These are phyloP conservation scores for Podochytrium sp. DNA, from an alignment of 192 early-diverging fungal genomes.

Conservation along the genomic window DNA sequence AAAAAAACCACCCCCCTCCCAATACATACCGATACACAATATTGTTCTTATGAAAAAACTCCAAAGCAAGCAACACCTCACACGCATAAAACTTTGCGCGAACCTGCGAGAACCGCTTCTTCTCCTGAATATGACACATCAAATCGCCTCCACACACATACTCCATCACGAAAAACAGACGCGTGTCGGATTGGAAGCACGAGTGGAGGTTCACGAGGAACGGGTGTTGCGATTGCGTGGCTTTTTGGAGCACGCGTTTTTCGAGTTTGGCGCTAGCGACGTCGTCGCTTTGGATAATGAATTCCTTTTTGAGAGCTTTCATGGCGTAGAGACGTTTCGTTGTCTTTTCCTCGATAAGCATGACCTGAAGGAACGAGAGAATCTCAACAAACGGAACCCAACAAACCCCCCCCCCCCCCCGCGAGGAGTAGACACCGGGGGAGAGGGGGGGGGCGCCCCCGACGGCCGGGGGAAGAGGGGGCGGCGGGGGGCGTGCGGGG, in stretches of 20 bases:
- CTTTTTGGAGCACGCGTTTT: constrained; percentile 91
- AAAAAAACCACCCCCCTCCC: not conserved
- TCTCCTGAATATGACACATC: constrained; percentile 94
- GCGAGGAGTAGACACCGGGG: too few species aligned
- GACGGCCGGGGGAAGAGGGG: too few species aligned
- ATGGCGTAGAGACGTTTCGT: constrained; percentile 86
- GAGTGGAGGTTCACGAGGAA: constrained; percentile 96
- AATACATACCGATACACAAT: constrained; percentile 92
- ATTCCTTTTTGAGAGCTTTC: constrained; percentile 94
- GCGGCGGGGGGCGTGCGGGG: too few species aligned
- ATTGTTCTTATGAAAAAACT: constrained; percentile 92
- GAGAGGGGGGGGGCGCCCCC: too few species aligned
- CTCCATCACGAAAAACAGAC: constrained; percentile 98
- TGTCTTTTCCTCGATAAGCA: constrained; percentile 88
- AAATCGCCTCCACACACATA: constrained; percentile 96
- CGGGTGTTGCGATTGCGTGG: constrained; percentile 85
- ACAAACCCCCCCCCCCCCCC: too few species aligned
- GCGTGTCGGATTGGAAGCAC: constrained; percentile 87
- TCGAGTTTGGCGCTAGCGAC: constrained; percentile 59
- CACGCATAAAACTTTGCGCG: constrained; percentile 96
- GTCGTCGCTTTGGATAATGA: constrained; percentile 95
- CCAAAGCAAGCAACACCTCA: constrained; percentile 90
- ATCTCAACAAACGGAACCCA: too few species aligned
- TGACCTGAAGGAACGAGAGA: constrained; percentile 54
- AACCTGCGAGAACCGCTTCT: constrained; percentile 80